phyloP scores from a whole-genome alignment of 495 filamentous ascomycete genomes.

The Neurospora sp. region DNA sequence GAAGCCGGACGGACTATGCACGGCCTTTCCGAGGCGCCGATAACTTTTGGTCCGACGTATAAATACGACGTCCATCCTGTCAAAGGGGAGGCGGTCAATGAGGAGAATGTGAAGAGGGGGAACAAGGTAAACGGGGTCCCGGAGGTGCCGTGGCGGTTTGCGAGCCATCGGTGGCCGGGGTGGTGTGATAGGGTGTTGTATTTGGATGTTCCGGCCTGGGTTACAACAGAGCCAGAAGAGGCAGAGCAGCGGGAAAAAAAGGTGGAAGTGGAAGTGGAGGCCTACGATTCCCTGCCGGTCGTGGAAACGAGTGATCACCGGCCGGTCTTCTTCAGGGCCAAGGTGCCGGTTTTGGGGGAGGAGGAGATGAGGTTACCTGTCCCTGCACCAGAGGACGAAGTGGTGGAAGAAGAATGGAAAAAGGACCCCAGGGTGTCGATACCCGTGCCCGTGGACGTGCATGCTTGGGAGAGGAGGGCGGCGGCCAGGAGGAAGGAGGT shows the following conservation, averaged over 20 bases:
- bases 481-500: constrained; percentile 31
- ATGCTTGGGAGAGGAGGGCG: constrained; percentile 34
- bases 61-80: constrained; percentile 46
- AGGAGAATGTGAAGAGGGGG: constrained; percentile 8
- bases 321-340: constrained; percentile 59
- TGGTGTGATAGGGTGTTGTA: constrained; percentile 93
- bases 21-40: constrained; percentile 60
- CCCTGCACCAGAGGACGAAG: not conserved
- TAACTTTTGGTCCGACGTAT: constrained; percentile 87
- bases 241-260: constrained; percentile 3
- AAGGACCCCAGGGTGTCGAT: constrained; percentile 27
- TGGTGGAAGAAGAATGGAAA: constrained; percentile 2
- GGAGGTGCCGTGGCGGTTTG: constrained; percentile 59
- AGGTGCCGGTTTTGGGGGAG: constrained; percentile 41
- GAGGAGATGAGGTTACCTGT: constrained; percentile 17
- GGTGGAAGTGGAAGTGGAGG: constrained; percentile 36
- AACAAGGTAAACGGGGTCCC: constrained; percentile 8
- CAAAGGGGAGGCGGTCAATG: constrained; percentile 4
- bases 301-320: constrained; percentile 77
- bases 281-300: constrained; percentile 65
- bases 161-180: constrained; percentile 72
- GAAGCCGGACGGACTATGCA: constrained; percentile 57
- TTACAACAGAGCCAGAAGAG: constrained; percentile 10
- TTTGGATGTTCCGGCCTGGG: constrained; percentile 49
- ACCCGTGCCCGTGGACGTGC: constrained; percentile 32